Conservation (phyloP, 108 stramenopile species). For the Cylindrotheca fusiformis region DNA sequence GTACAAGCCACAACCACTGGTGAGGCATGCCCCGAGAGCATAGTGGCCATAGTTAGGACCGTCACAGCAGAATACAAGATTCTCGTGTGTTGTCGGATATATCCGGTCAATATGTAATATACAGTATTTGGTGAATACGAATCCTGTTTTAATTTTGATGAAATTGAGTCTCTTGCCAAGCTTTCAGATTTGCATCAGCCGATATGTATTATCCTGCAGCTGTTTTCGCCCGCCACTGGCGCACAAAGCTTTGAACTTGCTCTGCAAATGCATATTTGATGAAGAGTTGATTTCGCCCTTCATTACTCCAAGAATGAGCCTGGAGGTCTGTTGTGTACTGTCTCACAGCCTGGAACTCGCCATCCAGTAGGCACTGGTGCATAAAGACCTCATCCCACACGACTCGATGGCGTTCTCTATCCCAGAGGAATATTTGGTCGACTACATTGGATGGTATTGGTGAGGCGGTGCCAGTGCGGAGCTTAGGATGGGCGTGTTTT, state of each 20-base stretch:
- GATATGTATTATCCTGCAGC: constrained; percentile 21
- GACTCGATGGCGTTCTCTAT: constrained; percentile 74
- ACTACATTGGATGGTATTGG: constrained; percentile 80
- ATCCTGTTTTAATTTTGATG: no score
- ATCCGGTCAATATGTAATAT: no score
- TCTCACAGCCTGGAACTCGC: constrained; percentile 70
- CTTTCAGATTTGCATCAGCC: no score
- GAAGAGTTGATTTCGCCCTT: constrained; percentile 52
- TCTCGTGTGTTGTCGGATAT: no score
- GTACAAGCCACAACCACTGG: no score
- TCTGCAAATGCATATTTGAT: constrained; percentile 57
- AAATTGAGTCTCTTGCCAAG: no score
- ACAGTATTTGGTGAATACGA: no score
- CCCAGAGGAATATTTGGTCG: constrained; percentile 91
- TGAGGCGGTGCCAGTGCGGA: constrained; percentile 39
- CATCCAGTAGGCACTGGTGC: constrained; percentile 58
- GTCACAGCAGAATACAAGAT: no score
- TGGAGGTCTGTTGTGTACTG: constrained; percentile 48
- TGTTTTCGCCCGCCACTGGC: constrained; percentile 66
- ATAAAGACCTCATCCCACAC: constrained; percentile 67
- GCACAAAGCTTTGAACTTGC: constrained; percentile 58
- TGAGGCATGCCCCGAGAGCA: no score
- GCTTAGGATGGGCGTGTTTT: constrained; percentile 85
- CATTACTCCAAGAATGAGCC: constrained; percentile 64
- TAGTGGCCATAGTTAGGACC: no score